Evolutionary conservation across 169 alveolate genomes (phyloP).

Genomic region (Plasmodium reichenowi): DNA sequence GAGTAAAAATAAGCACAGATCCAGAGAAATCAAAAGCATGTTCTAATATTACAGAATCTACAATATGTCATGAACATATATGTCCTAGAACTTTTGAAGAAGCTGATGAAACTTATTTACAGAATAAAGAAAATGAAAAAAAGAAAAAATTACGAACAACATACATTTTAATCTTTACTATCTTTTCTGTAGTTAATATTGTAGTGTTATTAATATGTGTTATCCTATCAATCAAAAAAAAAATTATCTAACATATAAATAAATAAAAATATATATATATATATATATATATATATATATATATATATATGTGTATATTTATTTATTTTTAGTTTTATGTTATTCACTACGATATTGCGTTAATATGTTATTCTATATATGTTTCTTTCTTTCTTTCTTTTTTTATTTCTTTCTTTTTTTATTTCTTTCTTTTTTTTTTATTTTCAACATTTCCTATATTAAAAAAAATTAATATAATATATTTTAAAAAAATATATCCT

Average conservation of each 20-base stretch:
- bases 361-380: too few species aligned
- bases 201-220: conserved; percentile 21
- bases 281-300: background rate
- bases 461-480: too few species aligned
- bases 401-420: too few species aligned
- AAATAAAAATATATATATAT: background rate
- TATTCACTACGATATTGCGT: too few species aligned
- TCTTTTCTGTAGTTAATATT: conserved; percentile 28
- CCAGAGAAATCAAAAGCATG: conserved; percentile 13
- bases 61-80: conserved; percentile 8
- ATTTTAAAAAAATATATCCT: too few species aligned
- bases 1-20: conserved; percentile 2
- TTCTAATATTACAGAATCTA: conserved; percentile 41
- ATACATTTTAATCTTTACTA: conserved; percentile 40
- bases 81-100: conserved; percentile 6
- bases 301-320: background rate
- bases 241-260: conserved; percentile 29
- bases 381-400: too few species aligned
- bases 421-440: too few species aligned
- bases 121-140: conserved; percentile 5
- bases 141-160: background rate
- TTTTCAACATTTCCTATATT: too few species aligned
- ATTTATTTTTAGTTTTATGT: background rate
- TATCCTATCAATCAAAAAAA: conserved; percentile 39
- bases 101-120: conserved; percentile 12